Evolutionary conservation across 2,329 filamentous ascomycete species (phyloP).

Genomic region (Ceratocystis albifundus): DNA sequence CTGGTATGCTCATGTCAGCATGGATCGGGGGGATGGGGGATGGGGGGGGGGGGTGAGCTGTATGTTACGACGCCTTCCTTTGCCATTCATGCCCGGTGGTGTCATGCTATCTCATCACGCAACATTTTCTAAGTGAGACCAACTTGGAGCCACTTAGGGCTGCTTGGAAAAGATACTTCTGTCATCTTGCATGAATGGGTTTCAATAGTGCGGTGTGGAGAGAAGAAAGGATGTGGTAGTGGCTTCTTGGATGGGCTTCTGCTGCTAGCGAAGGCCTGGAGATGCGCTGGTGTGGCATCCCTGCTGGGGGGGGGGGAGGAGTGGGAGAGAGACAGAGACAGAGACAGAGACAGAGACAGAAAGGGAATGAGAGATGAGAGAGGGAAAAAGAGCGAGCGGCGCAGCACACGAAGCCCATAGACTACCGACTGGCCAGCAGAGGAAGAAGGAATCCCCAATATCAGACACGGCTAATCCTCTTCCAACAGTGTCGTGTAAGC

Average conservation of each 20-base stretch:
- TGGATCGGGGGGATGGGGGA: no score
- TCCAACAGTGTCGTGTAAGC: background rate
- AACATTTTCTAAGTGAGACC: background rate
- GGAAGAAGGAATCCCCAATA: background rate
- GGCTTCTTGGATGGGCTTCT: background rate
- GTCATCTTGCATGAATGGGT: background rate
- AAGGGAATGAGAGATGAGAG: background rate
- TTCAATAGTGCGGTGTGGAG: constrained; percentile 6
- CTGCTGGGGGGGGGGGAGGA: background rate
- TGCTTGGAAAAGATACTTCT: background rate
- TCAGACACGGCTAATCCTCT: background rate
- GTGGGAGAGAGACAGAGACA: no score
- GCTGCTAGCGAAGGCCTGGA: background rate
- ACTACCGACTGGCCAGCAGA: background rate
- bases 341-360: no score
- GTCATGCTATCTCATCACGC: background rate
- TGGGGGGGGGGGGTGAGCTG: background rate
- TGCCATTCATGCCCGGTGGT: background rate
- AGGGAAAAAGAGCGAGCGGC: background rate
- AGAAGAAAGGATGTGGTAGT: background rate
- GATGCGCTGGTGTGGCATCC: background rate
- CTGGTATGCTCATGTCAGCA: background rate
- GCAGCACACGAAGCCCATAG: background rate
- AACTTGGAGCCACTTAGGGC: no score
- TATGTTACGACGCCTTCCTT: background rate